Conservation (phyloP, 2,329 filamentous ascomycete species). For the Ceratocystis cubensis region DNA sequence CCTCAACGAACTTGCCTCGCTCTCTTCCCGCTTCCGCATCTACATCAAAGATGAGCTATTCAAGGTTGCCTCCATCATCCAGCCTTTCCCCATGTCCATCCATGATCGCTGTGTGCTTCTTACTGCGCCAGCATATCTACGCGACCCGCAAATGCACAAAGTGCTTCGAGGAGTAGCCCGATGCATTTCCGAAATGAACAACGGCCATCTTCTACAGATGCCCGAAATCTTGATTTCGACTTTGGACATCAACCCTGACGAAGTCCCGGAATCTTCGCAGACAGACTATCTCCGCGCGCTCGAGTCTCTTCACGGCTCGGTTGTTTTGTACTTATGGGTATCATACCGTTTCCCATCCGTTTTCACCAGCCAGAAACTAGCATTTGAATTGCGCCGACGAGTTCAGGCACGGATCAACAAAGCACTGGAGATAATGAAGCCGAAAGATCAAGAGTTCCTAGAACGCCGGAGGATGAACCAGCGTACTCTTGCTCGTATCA, state of each 20-base stretch:
- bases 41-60: slow-evolving; percentile 46
- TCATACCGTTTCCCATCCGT: slow-evolving; percentile 77
- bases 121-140: slow-evolving; percentile 52
- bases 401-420: slow-evolving; percentile 60
- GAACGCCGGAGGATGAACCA: slow-evolving; percentile 27
- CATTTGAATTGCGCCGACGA: slow-evolving; percentile 64
- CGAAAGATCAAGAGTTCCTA: slow-evolving; percentile 29
- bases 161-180: slow-evolving; percentile 53
- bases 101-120: slow-evolving; percentile 49
- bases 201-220: slow-evolving; percentile 60
- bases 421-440: slow-evolving; percentile 39
- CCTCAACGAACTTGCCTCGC: slow-evolving; percentile 53
- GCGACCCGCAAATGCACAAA: slow-evolving; percentile 34
- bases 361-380: slow-evolving; percentile 62
- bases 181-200: slow-evolving; percentile 54
- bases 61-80: slow-evolving; percentile 59
- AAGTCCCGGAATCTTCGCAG: slow-evolving; percentile 29
- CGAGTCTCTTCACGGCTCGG: slow-evolving; percentile 65
- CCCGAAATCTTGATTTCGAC: slow-evolving; percentile 57
- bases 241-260: slow-evolving; percentile 49
- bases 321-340: slow-evolving; percentile 86
- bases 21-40: slow-evolving; percentile 57
- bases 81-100: slow-evolving; percentile 56
- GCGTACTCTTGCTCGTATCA: slow-evolving; percentile 21
- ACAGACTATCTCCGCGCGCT: slow-evolving; percentile 52